Evolutionary conservation across 1,139 yeast species (phyloP).

Genomic region (Debaryomyces psychrophilus): DNA sequence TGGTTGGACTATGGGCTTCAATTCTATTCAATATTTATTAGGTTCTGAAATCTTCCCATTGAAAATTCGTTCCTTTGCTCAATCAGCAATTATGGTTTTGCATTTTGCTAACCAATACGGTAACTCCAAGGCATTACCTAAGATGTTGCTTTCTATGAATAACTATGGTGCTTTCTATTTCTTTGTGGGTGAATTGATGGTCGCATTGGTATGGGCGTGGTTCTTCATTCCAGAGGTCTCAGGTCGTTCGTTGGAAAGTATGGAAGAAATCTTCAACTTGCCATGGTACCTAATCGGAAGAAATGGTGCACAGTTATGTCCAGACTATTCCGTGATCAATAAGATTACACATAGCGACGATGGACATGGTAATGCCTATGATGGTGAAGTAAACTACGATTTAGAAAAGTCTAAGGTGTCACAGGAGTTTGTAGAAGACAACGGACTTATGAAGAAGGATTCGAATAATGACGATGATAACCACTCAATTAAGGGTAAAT

Average conservation of each 20-base stretch:
- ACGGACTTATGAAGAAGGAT: neutral
- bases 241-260: conserved; percentile 57
- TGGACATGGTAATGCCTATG: conserved; percentile 24
- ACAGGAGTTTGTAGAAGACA: conserved; percentile 11
- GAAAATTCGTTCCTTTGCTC: conserved; percentile 56
- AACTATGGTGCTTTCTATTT: conserved; percentile 59
- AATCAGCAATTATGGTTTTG: conserved; percentile 56
- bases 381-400: conserved; percentile 23
- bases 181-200: conserved; percentile 46
- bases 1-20: conserved; percentile 69
- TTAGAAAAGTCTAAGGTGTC: conserved; percentile 18
- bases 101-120: conserved; percentile 65
- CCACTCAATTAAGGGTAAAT: neutral
- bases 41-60: conserved; percentile 64
- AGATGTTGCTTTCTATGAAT: conserved; percentile 51
- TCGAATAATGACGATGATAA: conserved; percentile 4
- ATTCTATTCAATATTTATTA: conserved; percentile 58
- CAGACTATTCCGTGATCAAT: conserved; percentile 54
- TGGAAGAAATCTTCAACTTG: conserved; percentile 59
- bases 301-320: conserved; percentile 53
- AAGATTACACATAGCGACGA: conserved; percentile 24
- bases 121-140: conserved; percentile 59
- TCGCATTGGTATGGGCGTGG: conserved; percentile 53
- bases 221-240: conserved; percentile 57
- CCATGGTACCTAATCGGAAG: conserved; percentile 64